phyloP scores from a whole-genome alignment of 169 alveolate species.

The Plasmodium gonderi region DNA sequence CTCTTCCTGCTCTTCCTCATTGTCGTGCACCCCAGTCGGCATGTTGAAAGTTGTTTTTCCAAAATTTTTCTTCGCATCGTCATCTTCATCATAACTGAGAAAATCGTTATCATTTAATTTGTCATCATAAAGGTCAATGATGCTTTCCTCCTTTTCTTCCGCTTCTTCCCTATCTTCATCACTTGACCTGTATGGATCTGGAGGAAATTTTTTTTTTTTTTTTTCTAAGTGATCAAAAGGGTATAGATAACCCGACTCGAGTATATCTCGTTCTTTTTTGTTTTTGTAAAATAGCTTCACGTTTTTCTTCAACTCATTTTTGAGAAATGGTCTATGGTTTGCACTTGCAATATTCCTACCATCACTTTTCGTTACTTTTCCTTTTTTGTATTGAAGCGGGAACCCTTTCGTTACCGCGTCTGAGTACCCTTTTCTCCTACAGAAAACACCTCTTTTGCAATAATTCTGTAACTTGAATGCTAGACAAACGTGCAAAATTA shows the following conservation, averaged over 20 bases:
- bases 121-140: slow-evolving; percentile 10
- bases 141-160: slow-evolving; percentile 33
- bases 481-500: slow-evolving; percentile 6
- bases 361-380: background rate
- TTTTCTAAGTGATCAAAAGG: slow-evolving; percentile 73
- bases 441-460: background rate
- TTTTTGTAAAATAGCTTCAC: slow-evolving; percentile 25
- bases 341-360: background rate
- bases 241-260: slow-evolving; percentile 60
- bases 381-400: background rate
- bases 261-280: slow-evolving; percentile 52
- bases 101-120: slow-evolving; percentile 13
- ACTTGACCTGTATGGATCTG: slow-evolving; percentile 49
- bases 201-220: slow-evolving; percentile 71
- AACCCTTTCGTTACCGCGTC: background rate
- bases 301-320: background rate
- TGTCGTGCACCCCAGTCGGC: background rate
- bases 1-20: background rate
- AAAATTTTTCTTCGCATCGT: slow-evolving; percentile 58
- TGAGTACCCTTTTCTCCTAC: background rate
- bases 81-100: slow-evolving; percentile 45
- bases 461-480: background rate
- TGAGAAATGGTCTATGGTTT: background rate
- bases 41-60: slow-evolving; percentile 51
- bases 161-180: slow-evolving; percentile 60